Conservation (phyloP, 2,329 filamentous ascomycete genomes). For the Nemania bipapillata region DNA sequence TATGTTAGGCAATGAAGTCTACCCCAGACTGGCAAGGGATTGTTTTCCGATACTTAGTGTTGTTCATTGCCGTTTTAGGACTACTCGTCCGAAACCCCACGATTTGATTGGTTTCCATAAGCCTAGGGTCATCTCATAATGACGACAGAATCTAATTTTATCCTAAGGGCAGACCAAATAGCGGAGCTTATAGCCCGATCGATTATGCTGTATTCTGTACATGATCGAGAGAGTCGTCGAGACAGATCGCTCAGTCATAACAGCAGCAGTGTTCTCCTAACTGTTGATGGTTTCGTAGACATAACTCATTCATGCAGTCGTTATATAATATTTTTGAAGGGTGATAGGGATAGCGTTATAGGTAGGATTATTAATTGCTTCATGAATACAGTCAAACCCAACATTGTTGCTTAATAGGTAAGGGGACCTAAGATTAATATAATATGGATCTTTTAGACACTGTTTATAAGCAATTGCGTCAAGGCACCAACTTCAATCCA, state of each 20-base stretch:
- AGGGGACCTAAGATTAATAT: not conserved
- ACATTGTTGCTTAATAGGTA: not conserved
- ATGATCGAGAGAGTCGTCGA: not conserved
- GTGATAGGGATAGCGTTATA: not conserved
- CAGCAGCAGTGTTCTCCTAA: not conserved
- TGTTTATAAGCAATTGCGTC: not conserved
- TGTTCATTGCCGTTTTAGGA: conserved; percentile 36
- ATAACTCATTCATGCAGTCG: not conserved
- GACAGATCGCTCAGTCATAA: not conserved
- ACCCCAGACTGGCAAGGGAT: conserved; percentile 24
- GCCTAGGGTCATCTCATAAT: conserved; percentile 13
- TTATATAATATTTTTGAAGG: no score
- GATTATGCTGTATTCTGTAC: conserved; percentile 27
- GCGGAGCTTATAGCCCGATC: conserved; percentile 25
- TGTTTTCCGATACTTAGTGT: not conserved
- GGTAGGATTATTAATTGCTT: not conserved
- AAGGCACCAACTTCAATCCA: not conserved
- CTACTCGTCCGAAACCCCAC: not conserved
- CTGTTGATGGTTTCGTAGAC: no score
- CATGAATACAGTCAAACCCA: not conserved
- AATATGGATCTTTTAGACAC: not conserved
- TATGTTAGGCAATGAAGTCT: not conserved
- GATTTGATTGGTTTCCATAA: conserved; percentile 30
- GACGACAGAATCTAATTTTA: conserved; percentile 30
- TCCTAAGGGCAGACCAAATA: not conserved